Evolutionary conservation across 2,329 filamentous ascomycete species (phyloP).

Genomic region (Aspergillus fumigatus): DNA sequence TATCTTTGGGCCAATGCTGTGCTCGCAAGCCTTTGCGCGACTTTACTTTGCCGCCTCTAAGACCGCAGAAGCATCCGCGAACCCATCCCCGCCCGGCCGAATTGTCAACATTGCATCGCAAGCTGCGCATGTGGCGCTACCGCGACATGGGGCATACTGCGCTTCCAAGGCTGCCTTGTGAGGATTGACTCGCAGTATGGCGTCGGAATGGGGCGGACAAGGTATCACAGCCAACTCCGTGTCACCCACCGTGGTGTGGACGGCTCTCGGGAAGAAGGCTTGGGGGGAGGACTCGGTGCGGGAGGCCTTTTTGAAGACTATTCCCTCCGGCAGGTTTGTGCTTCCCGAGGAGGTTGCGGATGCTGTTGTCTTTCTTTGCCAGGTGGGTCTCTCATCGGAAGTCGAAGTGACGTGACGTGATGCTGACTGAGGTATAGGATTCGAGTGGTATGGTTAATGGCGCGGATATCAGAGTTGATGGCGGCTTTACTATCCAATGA

Average conservation of each 20-base stretch:
- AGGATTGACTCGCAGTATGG: constrained; percentile 44
- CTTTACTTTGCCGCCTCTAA: constrained; percentile 34
- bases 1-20: constrained; percentile 44
- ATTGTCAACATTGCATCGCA: constrained; percentile 47
- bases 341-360: constrained; percentile 38
- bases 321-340: constrained; percentile 39
- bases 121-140: constrained; percentile 44
- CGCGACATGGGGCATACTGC: constrained; percentile 45
- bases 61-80: constrained; percentile 12
- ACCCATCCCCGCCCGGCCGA: constrained; percentile 32
- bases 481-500: constrained; percentile 32
- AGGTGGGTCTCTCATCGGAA: constrained; percentile 19
- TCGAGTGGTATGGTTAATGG: constrained; percentile 41
- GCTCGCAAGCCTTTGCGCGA: constrained; percentile 42
- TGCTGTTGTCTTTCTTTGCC: constrained; percentile 36
- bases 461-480: constrained; percentile 38
- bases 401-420: not conserved
- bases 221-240: constrained; percentile 47
- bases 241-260: constrained; percentile 46
- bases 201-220: constrained; percentile 43
- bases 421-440: constrained; percentile 21
- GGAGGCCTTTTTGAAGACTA: constrained; percentile 33
- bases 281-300: constrained; percentile 35
- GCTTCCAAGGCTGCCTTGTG: constrained; percentile 45
- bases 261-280: constrained; percentile 41